Evolutionary conservation across 148 eudicot species (phyloP), one percentile per base, ranked within the genome.

Genomic region (Nepenthes gracilis): DNA sequence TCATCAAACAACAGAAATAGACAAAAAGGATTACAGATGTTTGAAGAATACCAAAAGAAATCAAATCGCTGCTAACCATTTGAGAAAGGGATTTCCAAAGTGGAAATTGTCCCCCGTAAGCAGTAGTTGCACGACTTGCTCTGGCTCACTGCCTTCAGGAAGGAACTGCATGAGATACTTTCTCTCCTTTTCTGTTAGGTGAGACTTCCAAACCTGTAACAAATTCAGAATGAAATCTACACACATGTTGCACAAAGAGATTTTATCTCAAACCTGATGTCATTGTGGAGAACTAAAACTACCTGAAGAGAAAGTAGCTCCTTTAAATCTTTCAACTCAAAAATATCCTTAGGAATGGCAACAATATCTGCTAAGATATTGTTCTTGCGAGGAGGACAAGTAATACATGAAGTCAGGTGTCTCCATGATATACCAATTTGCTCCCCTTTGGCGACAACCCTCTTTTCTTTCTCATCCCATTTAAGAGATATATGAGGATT

Each of bases 241-340:
- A 38, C 59, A 67, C 45, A 52, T 40, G 34, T 15, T 14, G 15
- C 43, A 13, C 36, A 35, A 47, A 13, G 10, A 3, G 13, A 62
- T 36, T 23, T 23, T 23, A 52, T 36, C 32, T 13, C 9, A 38
- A 58, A 58, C 35, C 43, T 12, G 57, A 63, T 33, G 10, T 55
- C 49, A 58, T 66, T 33, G 60, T 32, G 43, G 14, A 9, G 12
- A 57, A 59, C 9, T 47, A 36, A 13, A 62, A 47, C 67, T 79
- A 88, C 96, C 96, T 88, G 87, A 69, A 62, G 69, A 14, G 98
- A 82, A 35, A 93, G 78, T 66, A 88, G 77, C 52, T 78, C 85
- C 5, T 63, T 51, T 52, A 93, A 70, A 73, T 80, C 81, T 55
- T 82, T 71, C 66, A 85, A 64, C 50, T 79, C 81, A 76, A 88